A percentile compares a stretch with the other conserved stretches of the same genome.
Evolutionary conservation across 225 moss, liverwort and hornwort species (phyloP).

Genomic region (Antitrichia curtipendula): DNA sequence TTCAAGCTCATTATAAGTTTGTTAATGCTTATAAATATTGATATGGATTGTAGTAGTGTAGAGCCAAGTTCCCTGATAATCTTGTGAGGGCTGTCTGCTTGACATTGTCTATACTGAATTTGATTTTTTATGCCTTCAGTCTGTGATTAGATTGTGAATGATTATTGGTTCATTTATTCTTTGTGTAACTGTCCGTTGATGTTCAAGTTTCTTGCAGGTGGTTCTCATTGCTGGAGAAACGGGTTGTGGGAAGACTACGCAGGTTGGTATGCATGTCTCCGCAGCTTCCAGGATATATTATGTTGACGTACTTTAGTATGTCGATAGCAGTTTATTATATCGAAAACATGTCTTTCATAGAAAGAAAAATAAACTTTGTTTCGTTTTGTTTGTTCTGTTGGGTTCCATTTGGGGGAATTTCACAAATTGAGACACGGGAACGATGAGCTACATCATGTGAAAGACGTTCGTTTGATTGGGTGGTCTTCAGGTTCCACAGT

Average conservation of each 20-base stretch:
- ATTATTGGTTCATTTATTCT: background rate
- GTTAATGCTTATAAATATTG: background rate
- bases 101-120: background rate
- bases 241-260: constrained; percentile 97
- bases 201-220: constrained; percentile 39
- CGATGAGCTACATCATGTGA: background rate
- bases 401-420: background rate
- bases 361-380: background rate
- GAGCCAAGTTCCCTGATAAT: background rate
- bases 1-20: no score
- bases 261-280: constrained; percentile 27
- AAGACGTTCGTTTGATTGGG: background rate
- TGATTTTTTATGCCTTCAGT: background rate
- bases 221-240: constrained; percentile 98
- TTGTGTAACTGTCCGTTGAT: background rate
- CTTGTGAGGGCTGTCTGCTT: background rate
- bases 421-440: background rate
- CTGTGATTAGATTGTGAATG: background rate
- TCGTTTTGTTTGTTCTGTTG: background rate
- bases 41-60: background rate
- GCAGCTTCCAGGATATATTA: background rate
- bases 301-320: background rate
- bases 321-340: background rate
- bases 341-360: background rate
- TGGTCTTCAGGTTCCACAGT: constrained; percentile 80